phyloP scores from a whole-genome alignment of 225 moss, liverwort and hornwort species.

The Pseudisothecium myosuroides region DNA sequence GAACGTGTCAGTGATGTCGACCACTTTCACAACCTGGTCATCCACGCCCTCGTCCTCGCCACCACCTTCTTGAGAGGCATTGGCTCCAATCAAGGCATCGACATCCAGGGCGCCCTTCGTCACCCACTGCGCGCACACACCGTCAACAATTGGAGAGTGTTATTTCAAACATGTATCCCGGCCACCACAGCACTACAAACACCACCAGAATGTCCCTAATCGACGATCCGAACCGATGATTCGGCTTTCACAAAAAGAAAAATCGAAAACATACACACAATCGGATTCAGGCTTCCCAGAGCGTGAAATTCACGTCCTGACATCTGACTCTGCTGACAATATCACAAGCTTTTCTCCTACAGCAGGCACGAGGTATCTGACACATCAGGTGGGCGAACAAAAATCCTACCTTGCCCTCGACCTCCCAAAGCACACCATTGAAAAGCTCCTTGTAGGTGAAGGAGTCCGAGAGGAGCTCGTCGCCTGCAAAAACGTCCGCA shows the following conservation, averaged over 20 bases:
- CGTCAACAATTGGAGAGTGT: not conserved
- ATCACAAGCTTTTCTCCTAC: not conserved
- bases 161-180: no score
- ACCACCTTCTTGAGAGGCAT: conserved; percentile 72
- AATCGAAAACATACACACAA: no score
- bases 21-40: conserved; percentile 55
- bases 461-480: conserved; percentile 83
- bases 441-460: conserved; percentile 37
- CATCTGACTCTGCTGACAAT: not conserved
- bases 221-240: not conserved
- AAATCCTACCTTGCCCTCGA: conserved; percentile 57
- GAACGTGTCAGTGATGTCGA: conserved; percentile 84
- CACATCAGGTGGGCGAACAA: no score
- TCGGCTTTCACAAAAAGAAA: not conserved
- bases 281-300: not conserved
- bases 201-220: not conserved
- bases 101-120: conserved; percentile 30
- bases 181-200: not conserved
- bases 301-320: not conserved
- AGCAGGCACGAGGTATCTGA: not conserved
- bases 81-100: conserved; percentile 75
- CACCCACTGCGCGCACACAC: conserved; percentile 44
- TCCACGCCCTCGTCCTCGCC: conserved; percentile 73
- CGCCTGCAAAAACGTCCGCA: conserved; percentile 29
- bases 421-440: conserved; percentile 93